Conservation (phyloP, 306 rosid genomes). For the Styphnolobium japonicum region DNA sequence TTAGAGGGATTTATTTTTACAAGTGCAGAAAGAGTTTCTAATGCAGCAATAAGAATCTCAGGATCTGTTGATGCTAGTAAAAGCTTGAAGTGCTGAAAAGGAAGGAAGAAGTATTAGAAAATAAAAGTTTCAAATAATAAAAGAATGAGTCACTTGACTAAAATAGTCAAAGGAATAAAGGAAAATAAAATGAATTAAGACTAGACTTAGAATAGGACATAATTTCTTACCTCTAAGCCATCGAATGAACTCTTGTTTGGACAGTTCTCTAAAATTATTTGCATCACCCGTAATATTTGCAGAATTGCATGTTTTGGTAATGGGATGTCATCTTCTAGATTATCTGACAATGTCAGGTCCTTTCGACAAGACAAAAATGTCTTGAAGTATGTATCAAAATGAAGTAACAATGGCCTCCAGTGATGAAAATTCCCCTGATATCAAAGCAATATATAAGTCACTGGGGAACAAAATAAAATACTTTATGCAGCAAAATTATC, state of each 20-base stretch:
- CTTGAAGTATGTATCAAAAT: conserved; percentile 95
- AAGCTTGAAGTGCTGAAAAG: conserved; percentile 87
- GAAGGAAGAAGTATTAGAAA: background rate
- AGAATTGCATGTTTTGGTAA: conserved; percentile 86
- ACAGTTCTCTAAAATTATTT: conserved; percentile 84
- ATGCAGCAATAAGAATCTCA: conserved; percentile 75
- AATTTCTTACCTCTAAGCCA: conserved; percentile 82
- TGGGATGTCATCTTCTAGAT: conserved; percentile 76
- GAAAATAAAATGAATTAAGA: background rate
- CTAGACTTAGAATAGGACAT: conserved; percentile 1
- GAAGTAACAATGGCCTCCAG: conserved; percentile 92
- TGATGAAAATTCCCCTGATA: conserved; percentile 94
- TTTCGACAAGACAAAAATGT: conserved; percentile 76
- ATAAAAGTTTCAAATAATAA: conserved; percentile 4
- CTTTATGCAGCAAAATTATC: background rate
- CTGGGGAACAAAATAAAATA: background rate
- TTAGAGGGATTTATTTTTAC: conserved; percentile 92
- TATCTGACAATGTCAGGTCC: conserved; percentile 82
- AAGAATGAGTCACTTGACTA: conserved; percentile 2
- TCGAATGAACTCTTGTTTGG: conserved; percentile 88
- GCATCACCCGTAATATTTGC: conserved; percentile 94
- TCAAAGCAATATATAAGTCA: conserved; percentile 30
- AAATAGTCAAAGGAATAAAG: background rate
- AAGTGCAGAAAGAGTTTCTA: conserved; percentile 90
- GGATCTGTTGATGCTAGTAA: conserved; percentile 92